Evolutionary conservation across 2,329 filamentous ascomycete species (phyloP).

Genomic region (Stagonosporopsis cucurbitacearum): DNA sequence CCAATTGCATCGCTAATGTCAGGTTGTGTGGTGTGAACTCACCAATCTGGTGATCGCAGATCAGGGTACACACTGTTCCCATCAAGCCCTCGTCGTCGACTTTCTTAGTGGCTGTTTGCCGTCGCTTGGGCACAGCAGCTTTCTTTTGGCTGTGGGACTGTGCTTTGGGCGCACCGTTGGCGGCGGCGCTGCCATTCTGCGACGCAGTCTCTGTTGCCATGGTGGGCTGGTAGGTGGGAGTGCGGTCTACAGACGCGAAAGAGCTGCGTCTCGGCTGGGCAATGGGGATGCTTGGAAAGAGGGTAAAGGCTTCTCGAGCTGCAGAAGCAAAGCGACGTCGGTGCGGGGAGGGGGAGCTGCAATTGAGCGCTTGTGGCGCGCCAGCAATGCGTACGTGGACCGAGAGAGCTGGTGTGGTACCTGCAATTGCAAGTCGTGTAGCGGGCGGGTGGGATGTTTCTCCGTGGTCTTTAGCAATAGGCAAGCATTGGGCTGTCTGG

Average conservation of each 20-base stretch:
- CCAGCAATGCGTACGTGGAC: constrained; percentile 4
- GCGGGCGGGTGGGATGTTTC: constrained; percentile 24
- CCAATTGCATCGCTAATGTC: background rate
- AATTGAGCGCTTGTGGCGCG: constrained; percentile 9
- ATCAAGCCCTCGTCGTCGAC: constrained; percentile 67
- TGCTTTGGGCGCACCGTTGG: constrained; percentile 16
- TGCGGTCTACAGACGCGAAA: background rate
- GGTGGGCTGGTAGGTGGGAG: constrained; percentile 6
- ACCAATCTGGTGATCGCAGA: constrained; percentile 83
- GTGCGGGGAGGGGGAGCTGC: background rate
- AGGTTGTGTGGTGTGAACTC: constrained; percentile 46
- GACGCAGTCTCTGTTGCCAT: constrained; percentile 27
- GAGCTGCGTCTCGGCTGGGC: background rate
- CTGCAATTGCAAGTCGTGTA: constrained; percentile 5
- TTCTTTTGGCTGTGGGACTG: constrained; percentile 21
- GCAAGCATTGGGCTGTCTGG: constrained; percentile 31
- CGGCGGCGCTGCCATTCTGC: constrained; percentile 20
- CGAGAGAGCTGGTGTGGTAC: constrained; percentile 7
- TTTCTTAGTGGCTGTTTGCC: constrained; percentile 52
- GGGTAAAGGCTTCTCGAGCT: background rate
- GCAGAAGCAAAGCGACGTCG: background rate
- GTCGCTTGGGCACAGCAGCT: constrained; percentile 23
- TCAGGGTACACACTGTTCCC: constrained; percentile 69
- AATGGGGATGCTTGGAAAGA: background rate
- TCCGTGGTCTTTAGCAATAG: constrained; percentile 25